These are phyloP conservation scores for Arthrobotrys conoides DNA, from an alignment of 2,329 filamentous ascomycete species.

Conservation along the genomic window DNA sequence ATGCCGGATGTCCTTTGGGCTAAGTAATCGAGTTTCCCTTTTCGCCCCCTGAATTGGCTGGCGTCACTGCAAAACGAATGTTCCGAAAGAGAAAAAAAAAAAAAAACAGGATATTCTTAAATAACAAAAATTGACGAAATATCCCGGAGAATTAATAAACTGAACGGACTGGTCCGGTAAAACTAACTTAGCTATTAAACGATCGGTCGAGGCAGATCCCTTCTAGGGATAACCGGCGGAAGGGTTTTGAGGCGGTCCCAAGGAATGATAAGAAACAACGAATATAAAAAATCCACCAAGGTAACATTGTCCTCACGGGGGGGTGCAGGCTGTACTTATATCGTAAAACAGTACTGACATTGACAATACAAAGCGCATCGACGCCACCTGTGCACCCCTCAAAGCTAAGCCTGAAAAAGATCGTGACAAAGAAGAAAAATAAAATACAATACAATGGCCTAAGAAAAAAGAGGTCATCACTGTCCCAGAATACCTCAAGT, in stretches of 20 bases:
- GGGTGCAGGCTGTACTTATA: slow-evolving; percentile 48
- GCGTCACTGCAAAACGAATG: slow-evolving; percentile 34
- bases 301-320: slow-evolving; percentile 10
- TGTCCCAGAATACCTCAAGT: slow-evolving; percentile 21
- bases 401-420: slow-evolving; percentile 41
- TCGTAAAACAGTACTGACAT: slow-evolving; percentile 44
- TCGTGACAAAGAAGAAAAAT: slow-evolving; percentile 26
- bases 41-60: slow-evolving; percentile 27
- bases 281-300: slow-evolving; percentile 16
- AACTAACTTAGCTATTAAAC: slow-evolving; percentile 13
- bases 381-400: slow-evolving; percentile 46
- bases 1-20: slow-evolving; percentile 25
- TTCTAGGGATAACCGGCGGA: slow-evolving; percentile 34
- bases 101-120: slow-evolving; percentile 17
- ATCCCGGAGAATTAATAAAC: slow-evolving; percentile 26
- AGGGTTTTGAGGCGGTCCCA: slow-evolving; percentile 7
- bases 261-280: slow-evolving; percentile 32
- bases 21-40: slow-evolving; percentile 22
- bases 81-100: slow-evolving; percentile 26
- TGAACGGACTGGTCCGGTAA: not conserved
- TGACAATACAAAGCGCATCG: slow-evolving; percentile 40
- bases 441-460: not conserved
- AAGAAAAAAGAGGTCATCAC: not conserved
- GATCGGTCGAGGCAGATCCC: slow-evolving; percentile 35
- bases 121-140: slow-evolving; percentile 8